These are phyloP conservation scores for Collybiopsis luxurians DNA, from an alignment of 768 basidiomycete species.

Conservation along the genomic window DNA sequence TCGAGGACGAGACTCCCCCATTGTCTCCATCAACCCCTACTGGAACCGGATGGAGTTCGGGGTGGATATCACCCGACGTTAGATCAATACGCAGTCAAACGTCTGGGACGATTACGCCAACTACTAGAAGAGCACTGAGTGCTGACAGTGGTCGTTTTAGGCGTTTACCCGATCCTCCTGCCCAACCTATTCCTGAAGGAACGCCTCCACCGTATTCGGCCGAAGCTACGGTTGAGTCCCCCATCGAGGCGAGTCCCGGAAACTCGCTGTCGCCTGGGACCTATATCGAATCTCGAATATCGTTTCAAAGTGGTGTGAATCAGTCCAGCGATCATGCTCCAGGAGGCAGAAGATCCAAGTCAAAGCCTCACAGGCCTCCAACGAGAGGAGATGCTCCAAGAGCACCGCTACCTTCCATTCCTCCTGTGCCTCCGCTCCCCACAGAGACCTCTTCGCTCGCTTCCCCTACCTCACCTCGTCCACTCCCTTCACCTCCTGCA, in stretches of 20 bases:
- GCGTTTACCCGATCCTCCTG: neutral
- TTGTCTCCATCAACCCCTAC: neutral
- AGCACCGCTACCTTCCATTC: neutral
- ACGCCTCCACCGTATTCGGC: neutral
- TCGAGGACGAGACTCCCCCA: conserved; percentile 32
- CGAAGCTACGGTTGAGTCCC: too few relatives aligned
- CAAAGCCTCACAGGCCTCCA: neutral
- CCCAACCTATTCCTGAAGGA: neutral
- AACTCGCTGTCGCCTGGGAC: too few relatives aligned
- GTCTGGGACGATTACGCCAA: neutral
- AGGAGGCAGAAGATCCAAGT: neutral
- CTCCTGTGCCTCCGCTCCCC: neutral
- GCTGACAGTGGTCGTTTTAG: neutral
- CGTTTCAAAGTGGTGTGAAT: neutral
- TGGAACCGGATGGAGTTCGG: neutral
- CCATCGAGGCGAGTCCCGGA: too few relatives aligned
- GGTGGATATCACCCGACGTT: neutral
- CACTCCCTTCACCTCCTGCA: neutral
- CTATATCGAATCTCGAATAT: conserved; percentile 1
- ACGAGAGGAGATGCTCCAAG: neutral
- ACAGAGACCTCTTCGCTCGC: neutral
- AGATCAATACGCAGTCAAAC: neutral
- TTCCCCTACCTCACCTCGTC: neutral
- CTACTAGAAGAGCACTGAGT: conserved; percentile 1
- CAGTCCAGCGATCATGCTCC: neutral